Conservation (phyloP, 2,329 filamentous ascomycete genomes). For the Pyricularia sp. region DNA sequence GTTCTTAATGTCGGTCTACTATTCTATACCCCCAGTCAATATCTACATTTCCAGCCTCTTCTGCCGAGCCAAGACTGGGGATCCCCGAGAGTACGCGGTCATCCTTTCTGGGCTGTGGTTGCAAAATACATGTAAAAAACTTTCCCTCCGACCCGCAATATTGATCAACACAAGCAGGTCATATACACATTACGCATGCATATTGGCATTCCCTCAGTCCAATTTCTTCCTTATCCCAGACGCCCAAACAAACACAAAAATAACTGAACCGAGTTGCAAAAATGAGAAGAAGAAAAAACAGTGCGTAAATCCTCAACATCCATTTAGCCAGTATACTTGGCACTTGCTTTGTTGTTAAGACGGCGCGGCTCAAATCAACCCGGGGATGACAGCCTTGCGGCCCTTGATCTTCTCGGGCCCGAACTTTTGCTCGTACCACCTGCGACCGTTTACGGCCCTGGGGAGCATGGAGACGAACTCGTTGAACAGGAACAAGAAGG, state of each 20-base stretch:
- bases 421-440: conserved; percentile 86
- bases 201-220: too few relatives aligned
- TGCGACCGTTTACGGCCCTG: conserved; percentile 67
- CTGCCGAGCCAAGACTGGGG: too few relatives aligned
- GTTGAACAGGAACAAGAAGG: conserved; percentile 74
- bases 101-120: neutral
- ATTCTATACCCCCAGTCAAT: neutral
- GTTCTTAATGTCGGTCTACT: neutral
- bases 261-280: too few relatives aligned
- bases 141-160: neutral
- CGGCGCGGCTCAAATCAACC: conserved; percentile 25
- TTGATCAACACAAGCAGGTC: neutral
- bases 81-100: neutral
- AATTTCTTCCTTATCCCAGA: neutral
- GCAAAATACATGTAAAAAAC: neutral
- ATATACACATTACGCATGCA: neutral
- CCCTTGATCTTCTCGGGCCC: conserved; percentile 69
- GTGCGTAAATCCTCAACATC: too few relatives aligned
- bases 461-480: conserved; percentile 87
- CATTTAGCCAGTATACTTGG: too few relatives aligned
- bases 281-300: too few relatives aligned
- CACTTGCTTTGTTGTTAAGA: too few relatives aligned
- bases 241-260: too few relatives aligned
- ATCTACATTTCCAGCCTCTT: neutral
- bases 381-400: conserved; percentile 61